Evolutionary conservation across 1,284 basidiomycete genomes (phyloP).

Genomic region (Apiotrichum gamsii): DNA sequence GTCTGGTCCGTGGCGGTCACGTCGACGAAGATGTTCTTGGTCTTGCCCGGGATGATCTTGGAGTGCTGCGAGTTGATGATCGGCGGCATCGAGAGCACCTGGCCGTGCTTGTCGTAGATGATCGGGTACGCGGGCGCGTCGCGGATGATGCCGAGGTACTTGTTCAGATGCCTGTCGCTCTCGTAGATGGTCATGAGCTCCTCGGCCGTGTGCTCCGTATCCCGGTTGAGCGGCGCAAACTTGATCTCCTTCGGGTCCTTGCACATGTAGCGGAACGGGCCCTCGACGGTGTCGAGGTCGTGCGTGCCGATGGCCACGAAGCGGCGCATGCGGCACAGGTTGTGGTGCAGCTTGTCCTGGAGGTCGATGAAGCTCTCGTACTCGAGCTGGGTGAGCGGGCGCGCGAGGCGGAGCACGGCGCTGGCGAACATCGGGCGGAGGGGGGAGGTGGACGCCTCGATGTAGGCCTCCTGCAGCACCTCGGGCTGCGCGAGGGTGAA

Average conservation of each 20-base stretch:
- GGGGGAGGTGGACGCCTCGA: slow-evolving; percentile 66
- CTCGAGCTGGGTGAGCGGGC: slow-evolving; percentile 72
- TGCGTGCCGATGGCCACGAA: slow-evolving; percentile 97
- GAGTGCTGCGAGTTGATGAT: slow-evolving; percentile 97
- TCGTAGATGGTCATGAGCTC: slow-evolving; percentile 87
- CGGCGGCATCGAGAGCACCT: slow-evolving; percentile 92
- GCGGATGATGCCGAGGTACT: slow-evolving; percentile 86
- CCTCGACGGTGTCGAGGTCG: slow-evolving; percentile 81
- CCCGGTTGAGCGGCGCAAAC: slow-evolving; percentile 77
- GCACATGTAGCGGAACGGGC: slow-evolving; percentile 92
- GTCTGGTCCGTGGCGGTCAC: slow-evolving; percentile 97
- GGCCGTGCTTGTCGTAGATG: slow-evolving; percentile 84
- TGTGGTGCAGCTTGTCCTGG: slow-evolving; percentile 97
- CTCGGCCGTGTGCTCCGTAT: slow-evolving; percentile 66
- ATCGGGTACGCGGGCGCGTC: slow-evolving; percentile 96
- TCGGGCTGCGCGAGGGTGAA: slow-evolving; percentile 68
- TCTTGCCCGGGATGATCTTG: slow-evolving; percentile 85
- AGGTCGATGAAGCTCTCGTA: slow-evolving; percentile 98
- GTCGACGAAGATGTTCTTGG: slow-evolving; percentile 93
- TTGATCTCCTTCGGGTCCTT: slow-evolving; percentile 81
- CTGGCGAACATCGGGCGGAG: slow-evolving; percentile 88
- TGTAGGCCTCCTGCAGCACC: slow-evolving; percentile 59
- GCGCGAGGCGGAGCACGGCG: slow-evolving; percentile 82
- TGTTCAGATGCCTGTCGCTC: slow-evolving; percentile 82
- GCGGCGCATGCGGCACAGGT: slow-evolving; percentile 82